Evolutionary conservation across 2,329 filamentous ascomycete genomes (phyloP), one percentile per base, ranked within the genome.

Genomic region (Blumeriella jaapii): DNA sequence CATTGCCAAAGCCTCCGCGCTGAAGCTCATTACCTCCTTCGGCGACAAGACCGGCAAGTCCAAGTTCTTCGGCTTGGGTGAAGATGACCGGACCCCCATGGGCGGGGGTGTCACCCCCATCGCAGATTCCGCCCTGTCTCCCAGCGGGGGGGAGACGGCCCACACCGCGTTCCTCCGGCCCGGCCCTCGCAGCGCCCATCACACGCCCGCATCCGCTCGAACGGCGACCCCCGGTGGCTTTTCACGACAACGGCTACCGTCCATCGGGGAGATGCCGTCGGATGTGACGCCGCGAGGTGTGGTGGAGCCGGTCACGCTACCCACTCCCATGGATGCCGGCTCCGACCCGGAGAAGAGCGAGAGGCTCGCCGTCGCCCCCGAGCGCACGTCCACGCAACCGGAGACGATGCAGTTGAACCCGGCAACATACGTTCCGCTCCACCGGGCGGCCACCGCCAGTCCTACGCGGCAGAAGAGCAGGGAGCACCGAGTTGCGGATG

Each of bases 1-100:
- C 60, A 74, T 84, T 33, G 75, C 78, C 9, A 93, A 93, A 61
- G 78, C 80, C 17, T 83, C 85, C 7, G 76, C 89, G 0, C 64
- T 96, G 41, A 94, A 93, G 57, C 71, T 96, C 2, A 93, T 96
- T 50, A 96, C 91, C 0, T 79, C 82, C 0, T 96, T 98, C 51
- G 81, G 76, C 6, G 73, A 77, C 30, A 65, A 66, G 29, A 61
- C 61, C 4, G 63, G 57, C 4, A 77, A 78, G 42, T 73, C 77
- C 34, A 76, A 74, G 58, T 76, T 83, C 59, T 74, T 78, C 47
- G 61, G 64, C 0, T 56, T 62, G 24, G 61, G 58, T 5, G 73
- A 77, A 31, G 70, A 67, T 22, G 71, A 71, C 6, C 65, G 64
- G 46, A 94, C 86, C 0, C 86, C 86, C 0, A 80, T 86, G 8